Base-by-base conservation (phyloP, 2,329 filamentous ascomycete species). In the Alternaria alternata region DNA sequence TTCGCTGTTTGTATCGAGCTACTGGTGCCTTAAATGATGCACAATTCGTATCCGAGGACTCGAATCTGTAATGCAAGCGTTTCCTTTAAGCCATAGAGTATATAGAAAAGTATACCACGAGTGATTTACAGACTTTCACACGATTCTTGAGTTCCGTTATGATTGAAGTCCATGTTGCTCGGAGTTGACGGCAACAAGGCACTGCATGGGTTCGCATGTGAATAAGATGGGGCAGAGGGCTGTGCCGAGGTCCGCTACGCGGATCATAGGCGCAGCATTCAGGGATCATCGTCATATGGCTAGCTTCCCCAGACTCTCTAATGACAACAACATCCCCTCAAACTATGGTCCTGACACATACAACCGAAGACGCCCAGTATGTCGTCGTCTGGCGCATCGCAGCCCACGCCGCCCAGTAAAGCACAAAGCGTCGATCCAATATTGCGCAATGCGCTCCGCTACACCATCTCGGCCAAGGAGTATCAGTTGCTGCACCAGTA, bases 401-500 rank as follows among this genome's bases (percentile, higher is more conserved):
- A 67, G 42, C 69, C 75, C 34, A 66, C 74, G 30, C 66, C 75
- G 36, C 58, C 70, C 20, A 68, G 66, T 54, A 71, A 72, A 59
- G 55, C 69, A 22, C 67, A 75, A 32, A 66, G 56, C 20, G 71
- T 85, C 61, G 91, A 94, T 67, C 90, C 91, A 5, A 85, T 96
- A 64, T 85, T 96, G 57, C 91, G 92, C 78, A 96, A 95, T 78
- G 89, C 92, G 43, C 84, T 97, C 60, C 90, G 93, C 67, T 94
- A 97, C 80, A 95, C 91, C 59, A 79, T 89, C 54, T 93, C 94
- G 75, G 89, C 92, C 42, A 88, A 90, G 77, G 94, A 97, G 78
- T 97, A 97, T 79, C 89, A 92, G 67, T 82, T 90, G 1, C 86
- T 97, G 18, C 93, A 97, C 78, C 89, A 90, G 73, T 93, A 94